Conservation (phyloP, 257 asterid species). For the Solanum pinnatisectum region DNA sequence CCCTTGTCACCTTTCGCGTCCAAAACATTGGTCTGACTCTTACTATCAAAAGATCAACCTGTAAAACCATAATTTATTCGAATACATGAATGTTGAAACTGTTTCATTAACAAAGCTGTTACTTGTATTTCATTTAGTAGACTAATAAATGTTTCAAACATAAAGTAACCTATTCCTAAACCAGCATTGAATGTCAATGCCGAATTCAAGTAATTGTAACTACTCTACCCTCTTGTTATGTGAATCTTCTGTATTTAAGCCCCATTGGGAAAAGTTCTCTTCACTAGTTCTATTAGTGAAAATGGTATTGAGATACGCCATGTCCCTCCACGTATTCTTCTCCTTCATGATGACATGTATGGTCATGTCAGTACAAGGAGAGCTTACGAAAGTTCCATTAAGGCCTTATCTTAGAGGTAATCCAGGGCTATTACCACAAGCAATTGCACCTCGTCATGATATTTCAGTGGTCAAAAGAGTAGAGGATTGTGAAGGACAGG, state of each 20-base stretch:
- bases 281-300: neutral
- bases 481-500: neutral
- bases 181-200: neutral
- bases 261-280: neutral
- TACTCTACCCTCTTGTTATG: neutral
- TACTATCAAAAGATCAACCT: neutral
- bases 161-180: neutral
- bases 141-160: neutral
- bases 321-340: neutral
- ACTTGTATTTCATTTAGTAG: neutral
- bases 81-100: neutral
- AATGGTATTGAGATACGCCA: neutral
- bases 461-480: neutral
- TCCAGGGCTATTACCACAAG: neutral
- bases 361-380: neutral
- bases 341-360: neutral
- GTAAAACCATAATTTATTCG: neutral
- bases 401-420: conserved; percentile 4
- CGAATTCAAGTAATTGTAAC: neutral
- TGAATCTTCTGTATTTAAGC: neutral
- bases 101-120: neutral
- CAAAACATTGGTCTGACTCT: neutral
- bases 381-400: neutral
- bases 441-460: neutral
- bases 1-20: neutral